Conservation (phyloP, 192 early-diverging fungal genomes). For the Coemansia sp. region DNA sequence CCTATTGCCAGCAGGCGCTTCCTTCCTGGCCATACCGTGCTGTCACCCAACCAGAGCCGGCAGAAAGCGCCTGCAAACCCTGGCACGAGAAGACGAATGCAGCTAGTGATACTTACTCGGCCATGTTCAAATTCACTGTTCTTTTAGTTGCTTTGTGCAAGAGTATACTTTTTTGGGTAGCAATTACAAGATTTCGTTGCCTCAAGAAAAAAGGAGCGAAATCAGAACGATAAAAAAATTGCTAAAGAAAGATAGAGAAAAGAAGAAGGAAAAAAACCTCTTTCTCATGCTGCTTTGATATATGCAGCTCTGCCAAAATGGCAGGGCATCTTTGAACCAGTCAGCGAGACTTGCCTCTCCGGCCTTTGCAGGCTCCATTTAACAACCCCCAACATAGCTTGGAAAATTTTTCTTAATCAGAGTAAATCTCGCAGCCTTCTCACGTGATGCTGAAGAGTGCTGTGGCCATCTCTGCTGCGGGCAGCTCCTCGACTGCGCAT, state of each 20-base stretch:
- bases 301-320: too few species aligned
- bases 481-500: conserved; percentile 24
- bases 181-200: conserved; percentile 29
- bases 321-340: too few species aligned
- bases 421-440: conserved; percentile 9
- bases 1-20: too few species aligned
- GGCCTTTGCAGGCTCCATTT: neutral
- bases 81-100: too few species aligned
- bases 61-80: too few species aligned
- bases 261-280: conserved; percentile 12
- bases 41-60: too few species aligned
- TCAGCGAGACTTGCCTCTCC: neutral
- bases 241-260: conserved; percentile 18
- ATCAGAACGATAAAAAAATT: conserved; percentile 19
- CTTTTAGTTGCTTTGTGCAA: conserved; percentile 23
- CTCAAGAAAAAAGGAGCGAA: conserved; percentile 31
- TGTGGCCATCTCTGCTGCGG: conserved; percentile 26
- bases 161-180: conserved; percentile 2
- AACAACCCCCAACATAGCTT: conserved; percentile 9
- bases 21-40: too few species aligned
- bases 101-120: conserved; percentile 46
- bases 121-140: conserved; percentile 25
- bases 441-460: conserved; percentile 32
- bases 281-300: too few species aligned
- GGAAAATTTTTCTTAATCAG: conserved; percentile 26